These are phyloP conservation scores for Colletotrichum zoysiae DNA, from an alignment of 2,329 filamentous ascomycete species.

Conservation along the genomic window DNA sequence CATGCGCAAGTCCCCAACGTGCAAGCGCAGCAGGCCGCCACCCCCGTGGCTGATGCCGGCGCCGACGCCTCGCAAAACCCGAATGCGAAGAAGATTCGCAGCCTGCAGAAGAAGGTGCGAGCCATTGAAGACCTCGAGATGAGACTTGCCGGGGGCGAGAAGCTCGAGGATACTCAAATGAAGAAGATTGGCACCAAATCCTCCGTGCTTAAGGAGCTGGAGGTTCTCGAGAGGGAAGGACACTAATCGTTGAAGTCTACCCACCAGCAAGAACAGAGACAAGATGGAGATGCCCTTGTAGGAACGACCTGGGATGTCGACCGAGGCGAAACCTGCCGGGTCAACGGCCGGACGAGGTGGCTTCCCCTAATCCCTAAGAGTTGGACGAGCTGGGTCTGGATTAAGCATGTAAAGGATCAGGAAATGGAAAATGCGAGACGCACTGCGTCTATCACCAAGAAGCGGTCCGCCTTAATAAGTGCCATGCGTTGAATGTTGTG, in stretches of 20 bases:
- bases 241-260: constrained; percentile 4
- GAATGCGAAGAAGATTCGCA: constrained; percentile 94
- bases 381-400: constrained; percentile 18
- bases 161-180: constrained; percentile 97
- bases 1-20: constrained; percentile 46
- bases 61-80: constrained; percentile 69
- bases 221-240: constrained; percentile 59
- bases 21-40: constrained; percentile 44
- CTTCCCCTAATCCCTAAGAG: neutral
- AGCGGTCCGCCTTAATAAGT: neutral
- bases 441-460: constrained; percentile 5
- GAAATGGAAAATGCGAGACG: constrained; percentile 12
- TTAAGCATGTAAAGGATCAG: constrained; percentile 17
- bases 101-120: constrained; percentile 95
- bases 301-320: neutral
- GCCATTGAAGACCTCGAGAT: constrained; percentile 99
- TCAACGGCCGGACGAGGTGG: neutral
- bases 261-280: no score
- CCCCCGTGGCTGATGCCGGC: constrained; percentile 48
- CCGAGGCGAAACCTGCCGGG: neutral
- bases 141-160: constrained; percentile 93
- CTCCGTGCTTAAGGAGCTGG: constrained; percentile 85
- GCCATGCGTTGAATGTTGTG: neutral
- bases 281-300: neutral
- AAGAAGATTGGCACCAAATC: constrained; percentile 97